A percentile compares a stretch with the other conserved stretches of the same genome.
Conservation (phyloP, 2,329 filamentous ascomycete genomes). For the Waltergamsia citrina region DNA sequence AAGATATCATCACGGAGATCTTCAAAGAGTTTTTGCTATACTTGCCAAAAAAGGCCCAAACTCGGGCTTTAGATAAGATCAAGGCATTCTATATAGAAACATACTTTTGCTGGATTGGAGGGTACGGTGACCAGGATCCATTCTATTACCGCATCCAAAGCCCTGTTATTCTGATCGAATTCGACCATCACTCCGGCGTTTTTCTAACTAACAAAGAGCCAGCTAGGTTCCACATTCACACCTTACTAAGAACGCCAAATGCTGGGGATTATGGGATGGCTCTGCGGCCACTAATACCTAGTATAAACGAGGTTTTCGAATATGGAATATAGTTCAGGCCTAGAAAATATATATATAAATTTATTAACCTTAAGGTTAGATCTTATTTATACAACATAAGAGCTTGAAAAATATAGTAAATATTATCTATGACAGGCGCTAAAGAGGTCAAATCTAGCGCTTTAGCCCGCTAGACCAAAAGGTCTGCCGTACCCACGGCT, state of each 20-base stretch:
- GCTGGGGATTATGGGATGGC: conserved; percentile 65
- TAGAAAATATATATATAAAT: too few species aligned
- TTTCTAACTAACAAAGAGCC: conserved; percentile 66
- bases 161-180: conserved; percentile 65
- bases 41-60: conserved; percentile 46
- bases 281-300: conserved; percentile 25
- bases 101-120: conserved; percentile 73
- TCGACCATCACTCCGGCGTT: conserved; percentile 73
- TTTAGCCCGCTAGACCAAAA: too few species aligned
- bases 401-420: too few species aligned
- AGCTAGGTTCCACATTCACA: conserved; percentile 73
- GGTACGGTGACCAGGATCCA: conserved; percentile 53
- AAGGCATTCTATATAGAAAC: conserved; percentile 55
- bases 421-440: too few species aligned
- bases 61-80: conserved; percentile 44
- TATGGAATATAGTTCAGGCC: too few species aligned
- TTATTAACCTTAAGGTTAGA: too few species aligned
- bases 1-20: conserved; percentile 46
- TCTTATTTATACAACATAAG: too few species aligned
- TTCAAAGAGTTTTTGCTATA: conserved; percentile 59
- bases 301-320: conserved; percentile 14
- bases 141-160: conserved; percentile 76
- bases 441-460: too few species aligned
- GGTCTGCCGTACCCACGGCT: too few species aligned
- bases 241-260: conserved; percentile 62